Evolutionary conservation across 257 asterid species (phyloP).

Genomic region (Nicotiana attenuata): DNA sequence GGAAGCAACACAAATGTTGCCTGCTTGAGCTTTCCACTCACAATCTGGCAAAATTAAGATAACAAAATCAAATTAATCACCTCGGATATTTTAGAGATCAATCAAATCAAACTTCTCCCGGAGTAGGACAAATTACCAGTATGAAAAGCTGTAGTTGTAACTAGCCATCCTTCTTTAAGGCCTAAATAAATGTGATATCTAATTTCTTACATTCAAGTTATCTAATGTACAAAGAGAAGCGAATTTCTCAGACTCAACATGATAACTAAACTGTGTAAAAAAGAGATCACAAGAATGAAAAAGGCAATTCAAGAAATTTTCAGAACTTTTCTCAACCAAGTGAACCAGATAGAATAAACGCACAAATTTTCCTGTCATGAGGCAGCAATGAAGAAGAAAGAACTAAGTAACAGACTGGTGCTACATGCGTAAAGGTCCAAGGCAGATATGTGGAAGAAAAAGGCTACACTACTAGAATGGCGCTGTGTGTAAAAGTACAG

Average conservation of each 20-base stretch:
- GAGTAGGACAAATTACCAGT: neutral
- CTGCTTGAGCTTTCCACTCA: conserved; percentile 99
- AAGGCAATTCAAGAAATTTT: neutral
- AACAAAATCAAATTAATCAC: neutral
- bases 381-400: neutral
- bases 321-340: neutral
- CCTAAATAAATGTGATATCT: neutral
- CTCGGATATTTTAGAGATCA: neutral
- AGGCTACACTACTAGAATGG: neutral
- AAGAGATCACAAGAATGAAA: too few species aligned
- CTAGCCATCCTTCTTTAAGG: neutral
- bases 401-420: neutral
- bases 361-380: neutral
- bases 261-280: neutral
- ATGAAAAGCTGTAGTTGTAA: neutral
- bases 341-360: neutral
- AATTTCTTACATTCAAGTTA: neutral
- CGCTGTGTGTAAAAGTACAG: neutral
- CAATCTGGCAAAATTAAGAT: conserved; percentile 47
- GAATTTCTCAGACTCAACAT: neutral
- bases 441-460: neutral
- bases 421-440: neutral
- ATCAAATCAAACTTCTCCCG: neutral
- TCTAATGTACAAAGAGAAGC: neutral
- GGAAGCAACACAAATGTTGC: conserved; percentile 88